A percentile compares a stretch with the other conserved stretches of the same genome.
These are phyloP conservation scores for apple (Malus domestica) DNA, from an alignment of 306 rosid genomes.

Conservation along the genomic window DNA sequence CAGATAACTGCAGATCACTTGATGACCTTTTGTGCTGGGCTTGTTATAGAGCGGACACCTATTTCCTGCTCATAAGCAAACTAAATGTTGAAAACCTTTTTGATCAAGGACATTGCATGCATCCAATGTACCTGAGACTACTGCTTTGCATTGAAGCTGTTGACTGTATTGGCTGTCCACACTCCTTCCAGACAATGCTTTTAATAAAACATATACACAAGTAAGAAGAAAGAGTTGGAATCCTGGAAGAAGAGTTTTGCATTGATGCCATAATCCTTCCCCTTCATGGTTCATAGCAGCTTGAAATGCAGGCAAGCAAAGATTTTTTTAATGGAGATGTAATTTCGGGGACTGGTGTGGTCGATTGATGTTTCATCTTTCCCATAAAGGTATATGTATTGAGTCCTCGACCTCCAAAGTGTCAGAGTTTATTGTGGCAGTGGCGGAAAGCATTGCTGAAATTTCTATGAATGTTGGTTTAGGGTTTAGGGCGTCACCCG, in stretches of 20 bases:
- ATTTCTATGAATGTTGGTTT: too few species aligned
- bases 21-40: not conserved
- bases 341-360: conserved; percentile 15
- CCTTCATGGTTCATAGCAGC: conserved; percentile 74
- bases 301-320: conserved; percentile 64
- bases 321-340: not conserved
- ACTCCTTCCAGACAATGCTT: conserved; percentile 4
- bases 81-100: too few species aligned
- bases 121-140: conserved; percentile 5
- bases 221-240: conserved; percentile 63
- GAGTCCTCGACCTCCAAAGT: too few species aligned
- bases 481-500: too few species aligned
- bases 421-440: too few species aligned
- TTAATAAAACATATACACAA: conserved; percentile 34
- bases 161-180: not conserved
- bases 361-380: conserved; percentile 13
- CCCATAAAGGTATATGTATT: not conserved
- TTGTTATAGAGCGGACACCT: too few species aligned
- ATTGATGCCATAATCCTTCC: conserved; percentile 78
- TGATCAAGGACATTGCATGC: not conserved
- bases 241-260: conserved; percentile 48
- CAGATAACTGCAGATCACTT: not conserved
- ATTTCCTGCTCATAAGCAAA: too few species aligned
- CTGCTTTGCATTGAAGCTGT: conserved; percentile 6
- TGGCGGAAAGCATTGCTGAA: too few species aligned